Base-by-base conservation (phyloP, 2,329 filamentous ascomycete species). In the Arthroderma sp. region DNA sequence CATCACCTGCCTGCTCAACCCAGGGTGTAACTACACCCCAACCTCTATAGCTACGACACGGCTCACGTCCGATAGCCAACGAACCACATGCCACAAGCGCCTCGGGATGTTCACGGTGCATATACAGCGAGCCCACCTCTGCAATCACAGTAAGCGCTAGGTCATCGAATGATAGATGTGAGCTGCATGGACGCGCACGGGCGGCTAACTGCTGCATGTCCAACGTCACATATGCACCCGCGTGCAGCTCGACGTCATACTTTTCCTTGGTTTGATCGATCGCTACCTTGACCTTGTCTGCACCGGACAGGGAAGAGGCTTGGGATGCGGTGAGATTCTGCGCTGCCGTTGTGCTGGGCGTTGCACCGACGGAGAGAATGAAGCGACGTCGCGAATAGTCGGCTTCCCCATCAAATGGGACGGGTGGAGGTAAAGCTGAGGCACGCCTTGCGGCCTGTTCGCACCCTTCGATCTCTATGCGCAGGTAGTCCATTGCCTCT, bases 181-280 rank as follows among this genome's bases (percentile, higher is more conserved):
- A 62, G 28, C 63, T 61, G 67, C 38, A 70, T 11, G 62, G 62
- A 1, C 79, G 71, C 13, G 85, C 82, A 65, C 85, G 81, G 1
- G 86, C 86, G 1, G 86, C 83, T 2, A 91, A 76, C 69, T 91
- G 87, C 68, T 91, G 87, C 63, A 90, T 74, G 68, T 91, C 87
- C 5, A 91, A 79, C 2, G 82, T 77, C 0, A 86, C 81, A 66
- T 90, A 91, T 1, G 88, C 85, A 44, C 86, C 86, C 0, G 86
- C 86, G 66, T 90, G 87, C 4, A 88, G 74, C 67, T 89, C 86
- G 35, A 88, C 74, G 1, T 66, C 68, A 57, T 77, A 60, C 5
- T 56, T 58, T 15, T 59, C 17, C 23, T 61, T 58, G 8, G 59
- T 57, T 17, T 44, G 56, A 25, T 58, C 55, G 13, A 63, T 58